Evolutionary conservation across 164 flowering plant species (phyloP).

Genomic region (Sedum album): DNA sequence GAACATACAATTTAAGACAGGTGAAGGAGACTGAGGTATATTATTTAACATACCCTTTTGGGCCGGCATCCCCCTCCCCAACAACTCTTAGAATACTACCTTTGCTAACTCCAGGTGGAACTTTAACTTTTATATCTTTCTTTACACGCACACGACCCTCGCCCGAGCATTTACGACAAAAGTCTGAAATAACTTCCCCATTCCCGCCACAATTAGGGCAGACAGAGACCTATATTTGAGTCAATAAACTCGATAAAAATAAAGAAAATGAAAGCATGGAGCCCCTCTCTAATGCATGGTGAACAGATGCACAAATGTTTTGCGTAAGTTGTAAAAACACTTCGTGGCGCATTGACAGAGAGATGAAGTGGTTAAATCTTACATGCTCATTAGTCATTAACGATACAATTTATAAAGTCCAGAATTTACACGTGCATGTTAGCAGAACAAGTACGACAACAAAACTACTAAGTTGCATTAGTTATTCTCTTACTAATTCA

Average conservation of each 20-base stretch:
- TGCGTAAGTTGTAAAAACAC: no score
- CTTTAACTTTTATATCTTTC: slow-evolving; percentile 85
- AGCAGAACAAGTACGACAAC: background rate
- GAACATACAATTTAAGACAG: slow-evolving; percentile 1
- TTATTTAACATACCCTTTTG: slow-evolving; percentile 58
- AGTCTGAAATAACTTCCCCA: slow-evolving; percentile 87
- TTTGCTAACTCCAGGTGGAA: slow-evolving; percentile 92
- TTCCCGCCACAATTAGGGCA: slow-evolving; percentile 92
- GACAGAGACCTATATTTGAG: slow-evolving; percentile 56
- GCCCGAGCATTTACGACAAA: slow-evolving; percentile 83
- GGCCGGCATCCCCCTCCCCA: slow-evolving; percentile 96
- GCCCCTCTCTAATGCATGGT: no score
- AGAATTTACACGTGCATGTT: background rate
- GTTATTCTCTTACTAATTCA: background rate
- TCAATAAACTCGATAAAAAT: background rate
- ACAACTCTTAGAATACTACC: slow-evolving; percentile 88
- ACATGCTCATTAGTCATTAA: no score
- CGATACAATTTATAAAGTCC: background rate
- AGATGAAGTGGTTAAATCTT: background rate
- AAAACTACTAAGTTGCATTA: background rate
- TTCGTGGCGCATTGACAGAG: no score
- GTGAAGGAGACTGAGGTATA: background rate
- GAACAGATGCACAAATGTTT: no score
- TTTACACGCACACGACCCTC: slow-evolving; percentile 77
- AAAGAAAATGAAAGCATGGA: no score